Evolutionary conservation across 2,329 filamentous ascomycete species (phyloP).

Genomic region (Penicillium sp.): DNA sequence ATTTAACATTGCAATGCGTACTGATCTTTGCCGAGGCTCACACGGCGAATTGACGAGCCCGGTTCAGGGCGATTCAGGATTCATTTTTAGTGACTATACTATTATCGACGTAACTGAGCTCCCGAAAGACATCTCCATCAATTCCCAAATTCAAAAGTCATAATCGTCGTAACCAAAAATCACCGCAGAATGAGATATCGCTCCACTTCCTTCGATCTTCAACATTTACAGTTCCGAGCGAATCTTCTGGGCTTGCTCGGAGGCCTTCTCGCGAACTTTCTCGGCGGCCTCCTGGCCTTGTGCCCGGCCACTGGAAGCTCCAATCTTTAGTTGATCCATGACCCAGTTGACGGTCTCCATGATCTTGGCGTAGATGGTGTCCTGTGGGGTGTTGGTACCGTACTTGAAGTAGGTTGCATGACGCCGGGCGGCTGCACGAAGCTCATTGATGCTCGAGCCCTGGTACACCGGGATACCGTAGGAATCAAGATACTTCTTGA

Average conservation of each 20-base stretch:
- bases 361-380: slow-evolving; percentile 65
- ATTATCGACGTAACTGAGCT: slow-evolving; percentile 1
- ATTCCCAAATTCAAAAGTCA: slow-evolving; percentile 13
- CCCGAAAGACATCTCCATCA: slow-evolving; percentile 4
- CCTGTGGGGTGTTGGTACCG: slow-evolving; percentile 65
- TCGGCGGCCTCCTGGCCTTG: slow-evolving; percentile 52
- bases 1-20: neutral
- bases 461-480: slow-evolving; percentile 71
- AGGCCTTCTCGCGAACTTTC: slow-evolving; percentile 43
- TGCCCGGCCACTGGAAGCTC: slow-evolving; percentile 47
- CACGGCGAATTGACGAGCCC: neutral
- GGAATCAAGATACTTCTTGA: slow-evolving; percentile 77
- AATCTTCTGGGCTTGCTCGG: slow-evolving; percentile 50
- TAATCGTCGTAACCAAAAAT: slow-evolving; percentile 19
- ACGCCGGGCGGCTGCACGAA: slow-evolving; percentile 68
- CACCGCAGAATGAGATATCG: neutral
- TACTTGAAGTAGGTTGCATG: slow-evolving; percentile 76
- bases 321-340: slow-evolving; percentile 49
- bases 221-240: slow-evolving; percentile 32
- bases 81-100: slow-evolving; percentile 7
- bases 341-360: slow-evolving; percentile 48
- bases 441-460: slow-evolving; percentile 65
- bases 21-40: neutral
- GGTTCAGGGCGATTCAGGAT: neutral
- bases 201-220: neutral